Base-by-base conservation (phyloP, 164 flowering plant genomes). In the Santalum album region DNA sequence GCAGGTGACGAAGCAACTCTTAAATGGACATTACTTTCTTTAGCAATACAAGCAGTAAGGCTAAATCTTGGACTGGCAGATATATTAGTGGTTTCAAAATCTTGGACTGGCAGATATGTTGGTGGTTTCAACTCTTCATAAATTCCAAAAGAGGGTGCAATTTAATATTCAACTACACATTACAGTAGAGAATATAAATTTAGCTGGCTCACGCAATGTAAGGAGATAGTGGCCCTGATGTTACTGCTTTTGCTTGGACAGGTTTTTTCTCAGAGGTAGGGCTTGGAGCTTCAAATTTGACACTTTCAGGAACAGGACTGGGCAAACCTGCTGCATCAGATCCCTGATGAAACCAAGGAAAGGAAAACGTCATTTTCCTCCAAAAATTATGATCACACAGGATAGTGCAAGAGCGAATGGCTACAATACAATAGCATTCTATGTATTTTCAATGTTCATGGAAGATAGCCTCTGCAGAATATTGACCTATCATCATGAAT, bases 171-270 rank as follows among this genome's bases (percentile, higher is more conserved):
- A 16, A 45, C 45, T 2, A 17, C 20, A 19, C 34, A 39, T n/a
- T 38, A 32, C 20, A 18, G 21, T 21, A 38, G 29, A n/a, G 24
- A 40, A 9, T 11, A 17, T 19, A 38, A 42, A 51, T 43, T 22
- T 29, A 47, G 36, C 17, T 46, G 40, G 45, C 88, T 78, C 70
- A 90, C 91, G 51, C 62, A 53, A 59, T 55, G 67, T 77, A 87
- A 47, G 96, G 91, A 39, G 95, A 90, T 27, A 73, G 79, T 19
- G 94, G 78, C 43, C 55, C 61, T 48, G 72, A 15, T 32, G 43
- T 35, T 44, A 23, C 51, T n/a, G 44, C 60, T 57, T 61, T 64
- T 19, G 51, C 58, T 67, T 58, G 57, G 24, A 62, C 49, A 46
- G 79, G 64, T 62, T 70, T 71, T 61, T 70, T 62, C 58, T 66